phyloP scores from a whole-genome alignment of 306 rosid species.

The Cucumis cinereus region DNA sequence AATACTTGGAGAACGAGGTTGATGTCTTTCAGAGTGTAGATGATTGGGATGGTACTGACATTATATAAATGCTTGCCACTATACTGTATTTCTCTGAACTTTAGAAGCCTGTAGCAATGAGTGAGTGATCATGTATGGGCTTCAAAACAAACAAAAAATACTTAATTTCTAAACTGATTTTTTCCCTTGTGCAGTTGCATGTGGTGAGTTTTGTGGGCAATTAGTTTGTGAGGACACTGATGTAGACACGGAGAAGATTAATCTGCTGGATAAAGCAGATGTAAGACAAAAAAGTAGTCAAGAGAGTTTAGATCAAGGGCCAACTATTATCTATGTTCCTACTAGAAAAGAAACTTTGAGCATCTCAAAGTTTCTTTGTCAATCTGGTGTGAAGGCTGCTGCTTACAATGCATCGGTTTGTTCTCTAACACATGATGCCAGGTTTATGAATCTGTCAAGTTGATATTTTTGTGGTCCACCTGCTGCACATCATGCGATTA shows the following conservation, averaged over 20 bases:
- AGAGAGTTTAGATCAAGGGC: conserved; percentile 51
- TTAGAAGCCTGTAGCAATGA: background rate
- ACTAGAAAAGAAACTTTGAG: conserved; percentile 71
- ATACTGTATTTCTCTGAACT: background rate
- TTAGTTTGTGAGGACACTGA: conserved; percentile 24
- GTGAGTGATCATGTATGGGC: background rate
- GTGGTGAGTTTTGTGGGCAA: conserved; percentile 51
- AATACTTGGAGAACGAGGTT: conserved; percentile 69
- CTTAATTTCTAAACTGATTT: background rate
- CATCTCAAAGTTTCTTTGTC: conserved; percentile 51
- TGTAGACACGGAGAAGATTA: conserved; percentile 11
- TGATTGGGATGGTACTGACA: conserved; percentile 64
- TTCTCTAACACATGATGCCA: background rate
- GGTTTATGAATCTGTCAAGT: background rate
- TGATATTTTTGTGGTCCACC: no score
- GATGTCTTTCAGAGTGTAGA: conserved; percentile 57
- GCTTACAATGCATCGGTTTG: conserved; percentile 82
- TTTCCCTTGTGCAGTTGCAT: conserved; percentile 33
- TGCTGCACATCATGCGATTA: background rate
- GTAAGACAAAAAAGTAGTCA: conserved; percentile 27
- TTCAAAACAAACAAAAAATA: background rate
- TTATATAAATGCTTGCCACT: conserved; percentile 4
- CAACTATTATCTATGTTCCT: conserved; percentile 71
- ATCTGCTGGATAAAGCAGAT: conserved; percentile 33
- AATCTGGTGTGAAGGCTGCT: conserved; percentile 77